phyloP scores from a whole-genome alignment of 2,329 filamentous ascomycete genomes.

The Waltergamsia citrina region DNA sequence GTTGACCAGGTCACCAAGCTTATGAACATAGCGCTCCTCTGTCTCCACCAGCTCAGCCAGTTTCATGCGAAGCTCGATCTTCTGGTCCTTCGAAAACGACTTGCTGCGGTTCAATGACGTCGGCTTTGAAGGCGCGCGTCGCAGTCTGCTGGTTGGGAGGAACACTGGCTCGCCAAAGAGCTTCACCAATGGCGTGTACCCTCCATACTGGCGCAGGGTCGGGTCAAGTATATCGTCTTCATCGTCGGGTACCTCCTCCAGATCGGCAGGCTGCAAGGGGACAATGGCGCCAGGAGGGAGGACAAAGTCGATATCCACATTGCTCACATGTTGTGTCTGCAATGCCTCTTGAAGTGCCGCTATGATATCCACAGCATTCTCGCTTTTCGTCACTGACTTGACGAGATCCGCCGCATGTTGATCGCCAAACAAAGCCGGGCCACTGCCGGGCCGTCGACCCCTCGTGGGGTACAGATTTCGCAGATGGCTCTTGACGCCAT shows the following conservation, averaged over 20 bases:
- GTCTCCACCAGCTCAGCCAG: constrained; percentile 87
- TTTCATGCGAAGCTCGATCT: constrained; percentile 76
- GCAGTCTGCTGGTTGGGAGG: constrained; percentile 73
- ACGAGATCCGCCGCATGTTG: constrained; percentile 89
- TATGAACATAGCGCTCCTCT: constrained; percentile 86
- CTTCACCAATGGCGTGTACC: constrained; percentile 67
- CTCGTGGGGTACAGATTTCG: constrained; percentile 46
- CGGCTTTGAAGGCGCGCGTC: constrained; percentile 79
- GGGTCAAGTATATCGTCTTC: constrained; percentile 59
- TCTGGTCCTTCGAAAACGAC: constrained; percentile 71
- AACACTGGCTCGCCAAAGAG: constrained; percentile 79
- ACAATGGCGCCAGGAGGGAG: constrained; percentile 69
- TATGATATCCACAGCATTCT: constrained; percentile 65
- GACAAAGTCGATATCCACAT: constrained; percentile 81
- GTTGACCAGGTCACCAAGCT: constrained; percentile 75
- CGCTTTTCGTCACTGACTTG: constrained; percentile 72
- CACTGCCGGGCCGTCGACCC: constrained; percentile 51
- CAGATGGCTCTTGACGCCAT: constrained; percentile 64
- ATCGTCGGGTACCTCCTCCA: constrained; percentile 49
- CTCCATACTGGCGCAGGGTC: constrained; percentile 60
- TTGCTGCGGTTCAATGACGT: constrained; percentile 70
- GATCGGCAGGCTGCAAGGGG: constrained; percentile 49
- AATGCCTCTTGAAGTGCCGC: constrained; percentile 65
- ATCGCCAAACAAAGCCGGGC: constrained; percentile 70
- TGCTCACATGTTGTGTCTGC: constrained; percentile 72